These are phyloP conservation scores for Xerocomellus intermedius DNA, from an alignment of 768 basidiomycete species.

Conservation along the genomic window DNA sequence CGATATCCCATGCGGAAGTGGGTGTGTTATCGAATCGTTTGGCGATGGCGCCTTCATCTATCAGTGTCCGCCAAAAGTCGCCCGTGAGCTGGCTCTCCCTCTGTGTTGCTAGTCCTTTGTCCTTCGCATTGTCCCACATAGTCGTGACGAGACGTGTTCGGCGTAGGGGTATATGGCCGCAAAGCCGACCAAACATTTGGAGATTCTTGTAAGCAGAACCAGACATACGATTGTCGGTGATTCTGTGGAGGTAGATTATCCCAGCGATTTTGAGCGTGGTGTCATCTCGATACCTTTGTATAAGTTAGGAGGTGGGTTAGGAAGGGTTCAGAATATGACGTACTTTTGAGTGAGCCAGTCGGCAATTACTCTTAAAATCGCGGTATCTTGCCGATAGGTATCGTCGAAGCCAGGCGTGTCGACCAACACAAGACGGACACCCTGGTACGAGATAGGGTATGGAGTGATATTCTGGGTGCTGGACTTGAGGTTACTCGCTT, in stretches of 20 bases:
- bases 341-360: constrained; percentile 21
- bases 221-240: constrained; percentile 35
- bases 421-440: constrained; percentile 13
- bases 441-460: not conserved
- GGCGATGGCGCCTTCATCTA: not conserved
- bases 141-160: constrained; percentile 38
- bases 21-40: not conserved
- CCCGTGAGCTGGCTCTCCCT: constrained; percentile 25
- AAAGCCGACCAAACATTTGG: constrained; percentile 34
- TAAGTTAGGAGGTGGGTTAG: not conserved
- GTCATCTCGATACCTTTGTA: constrained; percentile 7
- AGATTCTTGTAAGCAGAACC: constrained; percentile 33
- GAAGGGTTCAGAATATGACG: not conserved
- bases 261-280: constrained; percentile 23
- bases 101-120: not conserved
- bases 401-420: constrained; percentile 24
- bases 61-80: constrained; percentile 24
- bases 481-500: constrained; percentile 5
- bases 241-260: constrained; percentile 35
- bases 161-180: constrained; percentile 29
- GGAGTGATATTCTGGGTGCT: constrained; percentile 11
- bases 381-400: constrained; percentile 13
- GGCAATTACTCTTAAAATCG: constrained; percentile 12
- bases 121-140: constrained; percentile 35
- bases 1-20: not conserved